Conservation (phyloP, 75 land plant genomes). For the Cunninghamia lanceolata region DNA sequence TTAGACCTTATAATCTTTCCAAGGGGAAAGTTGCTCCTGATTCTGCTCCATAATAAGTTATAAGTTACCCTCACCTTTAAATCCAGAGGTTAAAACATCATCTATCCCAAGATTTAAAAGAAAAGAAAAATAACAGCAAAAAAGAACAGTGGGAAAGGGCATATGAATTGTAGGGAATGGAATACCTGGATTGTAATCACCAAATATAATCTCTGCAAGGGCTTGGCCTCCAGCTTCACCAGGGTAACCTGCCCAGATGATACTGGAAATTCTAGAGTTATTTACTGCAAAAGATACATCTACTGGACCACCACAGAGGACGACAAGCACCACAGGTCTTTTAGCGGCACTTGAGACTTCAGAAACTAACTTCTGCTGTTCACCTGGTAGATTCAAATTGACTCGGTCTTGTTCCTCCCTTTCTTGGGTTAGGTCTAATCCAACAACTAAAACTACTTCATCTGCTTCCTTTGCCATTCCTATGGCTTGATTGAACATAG, state of each 20-base stretch:
- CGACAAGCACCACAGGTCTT: constrained; percentile 70
- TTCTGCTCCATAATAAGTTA: neutral
- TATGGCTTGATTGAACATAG: constrained; percentile 39
- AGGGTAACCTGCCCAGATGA: constrained; percentile 97
- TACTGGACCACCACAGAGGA: constrained; percentile 84
- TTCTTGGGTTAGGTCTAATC: constrained; percentile 76
- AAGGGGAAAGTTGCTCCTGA: neutral
- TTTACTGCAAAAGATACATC: constrained; percentile 78
- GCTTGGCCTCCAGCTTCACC: constrained; percentile 91
- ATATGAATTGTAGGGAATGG: neutral
- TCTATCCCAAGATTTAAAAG: neutral
- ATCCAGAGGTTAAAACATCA: neutral
- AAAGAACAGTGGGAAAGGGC: neutral
- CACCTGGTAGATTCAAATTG: constrained; percentile 66
- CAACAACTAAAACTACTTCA: constrained; percentile 77
- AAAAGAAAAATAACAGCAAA: neutral
- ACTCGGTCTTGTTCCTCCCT: constrained; percentile 64
- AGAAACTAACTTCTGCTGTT: constrained; percentile 56
- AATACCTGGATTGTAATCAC: constrained; percentile 88
- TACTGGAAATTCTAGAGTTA: constrained; percentile 52
- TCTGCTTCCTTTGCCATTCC: constrained; percentile 57
- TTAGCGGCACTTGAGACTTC: constrained; percentile 49
- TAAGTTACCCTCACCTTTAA: neutral
- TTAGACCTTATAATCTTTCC: neutral
- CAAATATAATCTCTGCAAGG: constrained; percentile 73